Evolutionary conservation across 1,284 basidiomycete genomes (phyloP).

Genomic region (Cutaneotrichosporon cavernicola): DNA sequence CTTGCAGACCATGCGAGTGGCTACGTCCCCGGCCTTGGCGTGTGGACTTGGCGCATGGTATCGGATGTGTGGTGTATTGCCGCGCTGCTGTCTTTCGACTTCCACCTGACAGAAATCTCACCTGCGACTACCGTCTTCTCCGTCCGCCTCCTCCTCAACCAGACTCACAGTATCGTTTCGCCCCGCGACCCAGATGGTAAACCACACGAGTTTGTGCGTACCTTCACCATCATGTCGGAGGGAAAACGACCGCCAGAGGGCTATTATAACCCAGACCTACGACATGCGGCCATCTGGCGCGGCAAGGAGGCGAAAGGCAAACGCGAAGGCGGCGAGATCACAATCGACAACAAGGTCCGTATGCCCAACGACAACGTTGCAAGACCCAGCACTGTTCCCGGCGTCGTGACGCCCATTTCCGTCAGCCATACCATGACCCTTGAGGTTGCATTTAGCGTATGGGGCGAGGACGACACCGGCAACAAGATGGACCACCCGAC

Average conservation of each 20-base stretch:
- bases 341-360: slow-evolving; percentile 28
- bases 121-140: slow-evolving; percentile 37
- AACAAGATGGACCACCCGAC: slow-evolving; percentile 27
- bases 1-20: slow-evolving; percentile 29
- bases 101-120: slow-evolving; percentile 27
- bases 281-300: slow-evolving; percentile 32
- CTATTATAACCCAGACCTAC: slow-evolving; percentile 19
- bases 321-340: slow-evolving; percentile 16
- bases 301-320: slow-evolving; percentile 21
- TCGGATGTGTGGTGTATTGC: slow-evolving; percentile 43
- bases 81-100: slow-evolving; percentile 27
- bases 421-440: slow-evolving; percentile 43
- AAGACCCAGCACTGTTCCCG: slow-evolving; percentile 36
- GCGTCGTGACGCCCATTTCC: slow-evolving; percentile 44
- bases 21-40: slow-evolving; percentile 30
- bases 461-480: slow-evolving; percentile 36
- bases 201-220: slow-evolving; percentile 13
- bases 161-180: slow-evolving; percentile 35
- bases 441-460: slow-evolving; percentile 48
- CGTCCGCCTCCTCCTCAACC: slow-evolving; percentile 33
- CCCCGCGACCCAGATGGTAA: slow-evolving; percentile 31
- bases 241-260: slow-evolving; percentile 23
- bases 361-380: slow-evolving; percentile 43
- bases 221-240: slow-evolving; percentile 23
- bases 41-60: slow-evolving; percentile 30